A percentile compares a stretch with the other conserved stretches of the same genome.
Evolutionary conservation across 2,329 filamentous ascomycete species (phyloP).

Genomic region (Apiospora marii): DNA sequence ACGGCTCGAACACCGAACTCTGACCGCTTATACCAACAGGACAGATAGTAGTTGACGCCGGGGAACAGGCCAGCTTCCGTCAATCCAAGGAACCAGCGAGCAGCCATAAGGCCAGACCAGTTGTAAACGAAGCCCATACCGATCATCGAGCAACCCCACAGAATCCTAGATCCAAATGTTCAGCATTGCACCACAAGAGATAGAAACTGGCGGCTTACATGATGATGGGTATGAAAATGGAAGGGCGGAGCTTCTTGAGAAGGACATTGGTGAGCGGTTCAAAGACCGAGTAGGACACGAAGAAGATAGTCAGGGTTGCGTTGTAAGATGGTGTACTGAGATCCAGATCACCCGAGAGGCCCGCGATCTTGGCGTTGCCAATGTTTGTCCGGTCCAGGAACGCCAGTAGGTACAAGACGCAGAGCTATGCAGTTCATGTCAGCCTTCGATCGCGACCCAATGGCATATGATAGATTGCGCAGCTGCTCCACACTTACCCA

Average conservation of each 20-base stretch:
- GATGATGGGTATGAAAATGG: slow-evolving; percentile 81
- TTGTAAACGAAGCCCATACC: slow-evolving; percentile 72
- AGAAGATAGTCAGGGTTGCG: slow-evolving; percentile 81
- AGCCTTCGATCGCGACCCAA: slow-evolving; percentile 35
- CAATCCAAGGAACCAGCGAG: slow-evolving; percentile 75
- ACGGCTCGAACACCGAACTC: slow-evolving; percentile 80
- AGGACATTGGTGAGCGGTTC: slow-evolving; percentile 82
- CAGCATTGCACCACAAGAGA: slow-evolving; percentile 33
- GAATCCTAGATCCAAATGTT: slow-evolving; percentile 49
- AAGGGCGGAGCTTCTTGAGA: slow-evolving; percentile 78
- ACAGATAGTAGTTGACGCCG: slow-evolving; percentile 81
- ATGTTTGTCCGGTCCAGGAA: slow-evolving; percentile 83
- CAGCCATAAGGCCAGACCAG: slow-evolving; percentile 71
- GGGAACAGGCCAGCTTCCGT: slow-evolving; percentile 80
- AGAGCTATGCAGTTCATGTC: slow-evolving; percentile 54
- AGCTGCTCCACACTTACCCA: slow-evolving; percentile 39
- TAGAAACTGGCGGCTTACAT: slow-evolving; percentile 62
- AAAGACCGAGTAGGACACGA: slow-evolving; percentile 83
- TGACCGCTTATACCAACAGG: slow-evolving; percentile 82
- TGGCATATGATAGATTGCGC: neutral
- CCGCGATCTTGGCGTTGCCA: slow-evolving; percentile 69
- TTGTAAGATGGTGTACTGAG: slow-evolving; percentile 75
- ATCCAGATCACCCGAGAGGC: slow-evolving; percentile 62
- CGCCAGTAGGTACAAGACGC: slow-evolving; percentile 75
- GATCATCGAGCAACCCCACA: slow-evolving; percentile 75